These are phyloP conservation scores for Tranzscheliella williamsii DNA, from an alignment of 1,284 basidiomycete genomes.

Conservation along the genomic window DNA sequence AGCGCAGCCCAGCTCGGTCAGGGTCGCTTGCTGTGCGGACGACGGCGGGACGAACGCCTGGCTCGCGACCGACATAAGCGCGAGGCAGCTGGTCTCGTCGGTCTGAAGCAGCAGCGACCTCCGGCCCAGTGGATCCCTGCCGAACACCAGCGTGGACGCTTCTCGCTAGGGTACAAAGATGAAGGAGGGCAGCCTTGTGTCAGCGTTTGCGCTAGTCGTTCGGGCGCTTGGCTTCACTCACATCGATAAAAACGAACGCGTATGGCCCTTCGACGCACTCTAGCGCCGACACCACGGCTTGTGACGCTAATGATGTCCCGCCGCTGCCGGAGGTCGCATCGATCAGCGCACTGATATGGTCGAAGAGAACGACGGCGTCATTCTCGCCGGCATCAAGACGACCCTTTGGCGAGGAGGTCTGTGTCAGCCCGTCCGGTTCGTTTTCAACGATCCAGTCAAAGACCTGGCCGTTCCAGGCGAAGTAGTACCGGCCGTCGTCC, in stretches of 20 bases:
- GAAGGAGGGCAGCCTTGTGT: too few species aligned
- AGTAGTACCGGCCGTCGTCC: conserved; percentile 8
- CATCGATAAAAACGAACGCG: conserved; percentile 51
- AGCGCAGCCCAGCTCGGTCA: conserved; percentile 69
- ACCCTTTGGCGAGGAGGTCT: neutral
- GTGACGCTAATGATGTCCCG: neutral
- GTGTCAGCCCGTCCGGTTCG: too few species aligned
- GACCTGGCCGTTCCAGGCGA: conserved; percentile 58
- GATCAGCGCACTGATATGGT: conserved; percentile 13
- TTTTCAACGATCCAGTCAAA: conserved; percentile 42
- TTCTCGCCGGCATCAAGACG: conserved; percentile 28
- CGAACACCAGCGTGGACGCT: conserved; percentile 71
- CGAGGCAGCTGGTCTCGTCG: conserved; percentile 66
- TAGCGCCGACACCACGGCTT: conserved; percentile 6
- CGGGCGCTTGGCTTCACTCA: too few species aligned
- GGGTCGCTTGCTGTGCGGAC: conserved; percentile 66
- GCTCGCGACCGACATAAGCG: conserved; percentile 64
- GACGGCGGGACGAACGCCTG: too few species aligned
- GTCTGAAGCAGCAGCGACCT: conserved; percentile 75
- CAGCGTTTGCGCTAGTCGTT: too few species aligned
- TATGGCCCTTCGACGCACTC: conserved; percentile 50
- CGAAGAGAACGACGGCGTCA: conserved; percentile 38
- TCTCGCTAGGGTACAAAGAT: too few species aligned
- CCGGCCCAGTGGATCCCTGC: conserved; percentile 85
- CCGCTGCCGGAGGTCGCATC: neutral